phyloP scores from a whole-genome alignment of 768 basidiomycete genomes.

The Chalciporus piperatus region DNA sequence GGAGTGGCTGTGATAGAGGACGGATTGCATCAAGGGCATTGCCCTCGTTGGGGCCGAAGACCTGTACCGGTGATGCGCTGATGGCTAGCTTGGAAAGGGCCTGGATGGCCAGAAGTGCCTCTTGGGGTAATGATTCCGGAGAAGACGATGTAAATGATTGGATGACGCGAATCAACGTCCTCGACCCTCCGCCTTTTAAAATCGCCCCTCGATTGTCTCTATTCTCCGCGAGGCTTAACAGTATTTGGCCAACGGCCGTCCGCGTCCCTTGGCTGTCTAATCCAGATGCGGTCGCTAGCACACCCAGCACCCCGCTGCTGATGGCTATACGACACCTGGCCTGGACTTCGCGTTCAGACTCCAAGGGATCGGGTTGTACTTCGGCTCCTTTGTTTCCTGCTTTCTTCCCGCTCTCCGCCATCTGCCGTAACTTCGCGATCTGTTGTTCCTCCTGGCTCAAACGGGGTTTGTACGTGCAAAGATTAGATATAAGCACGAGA shows the following conservation, averaged over 20 bases:
- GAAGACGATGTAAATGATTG: constrained; percentile 42
- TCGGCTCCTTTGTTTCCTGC: constrained; percentile 26
- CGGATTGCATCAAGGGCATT: constrained; percentile 80
- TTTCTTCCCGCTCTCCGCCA: constrained; percentile 55
- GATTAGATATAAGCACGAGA: constrained; percentile 69
- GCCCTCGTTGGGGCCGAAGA: constrained; percentile 83
- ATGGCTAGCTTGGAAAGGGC: constrained; percentile 92
- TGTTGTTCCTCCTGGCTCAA: constrained; percentile 81
- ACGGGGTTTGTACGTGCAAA: constrained; percentile 67
- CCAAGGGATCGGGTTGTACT: constrained; percentile 39
- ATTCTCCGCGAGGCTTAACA: constrained; percentile 74
- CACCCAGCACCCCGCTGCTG: constrained; percentile 59
- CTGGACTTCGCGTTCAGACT: constrained; percentile 66
- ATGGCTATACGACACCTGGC: constrained; percentile 57
- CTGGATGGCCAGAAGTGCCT: constrained; percentile 63
- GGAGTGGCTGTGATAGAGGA: constrained; percentile 73
- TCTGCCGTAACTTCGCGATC: constrained; percentile 71
- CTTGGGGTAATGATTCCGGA: constrained; percentile 22
- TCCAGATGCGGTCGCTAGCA: constrained; percentile 55
- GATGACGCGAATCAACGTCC: constrained; percentile 58
- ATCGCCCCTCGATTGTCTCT: constrained; percentile 74
- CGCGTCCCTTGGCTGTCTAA: constrained; percentile 67
- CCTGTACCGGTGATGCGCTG: constrained; percentile 84
- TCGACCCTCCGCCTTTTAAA: constrained; percentile 76
- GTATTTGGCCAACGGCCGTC: constrained; percentile 52